Conservation (phyloP, 106 monocot species). For the Amphibolis antarctica region DNA sequence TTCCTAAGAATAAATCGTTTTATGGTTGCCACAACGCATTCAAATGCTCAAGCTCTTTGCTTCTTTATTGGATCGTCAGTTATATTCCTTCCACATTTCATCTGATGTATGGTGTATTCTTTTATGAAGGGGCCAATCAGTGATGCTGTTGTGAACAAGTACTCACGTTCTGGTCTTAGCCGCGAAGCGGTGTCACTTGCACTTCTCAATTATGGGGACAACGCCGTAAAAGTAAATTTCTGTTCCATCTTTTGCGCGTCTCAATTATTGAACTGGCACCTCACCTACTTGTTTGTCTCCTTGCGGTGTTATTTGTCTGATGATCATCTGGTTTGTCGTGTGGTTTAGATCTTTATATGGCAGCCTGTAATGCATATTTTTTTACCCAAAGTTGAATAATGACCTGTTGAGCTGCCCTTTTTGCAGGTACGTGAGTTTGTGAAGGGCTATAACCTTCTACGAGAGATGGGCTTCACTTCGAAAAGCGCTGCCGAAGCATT, state of each 20-base stretch:
- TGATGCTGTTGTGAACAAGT: slow-evolving; percentile 79
- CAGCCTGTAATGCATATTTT: neutral
- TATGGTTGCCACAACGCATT: neutral
- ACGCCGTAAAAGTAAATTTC: slow-evolving; percentile 58
- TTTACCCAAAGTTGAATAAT: neutral
- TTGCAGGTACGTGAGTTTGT: slow-evolving; percentile 89
- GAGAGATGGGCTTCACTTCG: slow-evolving; percentile 91
- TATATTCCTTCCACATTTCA: neutral
- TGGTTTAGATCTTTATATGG: neutral
- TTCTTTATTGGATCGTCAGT: neutral
- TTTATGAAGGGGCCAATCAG: slow-evolving; percentile 30
- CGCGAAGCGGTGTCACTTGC: slow-evolving; percentile 82
- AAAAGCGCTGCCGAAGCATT: slow-evolving; percentile 72
- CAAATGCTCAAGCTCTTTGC: neutral
- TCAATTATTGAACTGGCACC: neutral
- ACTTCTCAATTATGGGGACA: slow-evolving; percentile 79
- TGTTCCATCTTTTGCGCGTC: neutral
- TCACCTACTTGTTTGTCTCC: too few relatives aligned
- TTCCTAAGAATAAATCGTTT: neutral
- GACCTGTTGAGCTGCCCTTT: neutral
- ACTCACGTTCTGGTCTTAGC: slow-evolving; percentile 50
- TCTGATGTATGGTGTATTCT: neutral
- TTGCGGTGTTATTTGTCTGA: too few relatives aligned
- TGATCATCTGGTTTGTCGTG: too few relatives aligned
- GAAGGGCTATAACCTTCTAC: slow-evolving; percentile 75